Base-by-base conservation (phyloP, 176 grass and related monocot genomes). In the Musa troglodytarum region DNA sequence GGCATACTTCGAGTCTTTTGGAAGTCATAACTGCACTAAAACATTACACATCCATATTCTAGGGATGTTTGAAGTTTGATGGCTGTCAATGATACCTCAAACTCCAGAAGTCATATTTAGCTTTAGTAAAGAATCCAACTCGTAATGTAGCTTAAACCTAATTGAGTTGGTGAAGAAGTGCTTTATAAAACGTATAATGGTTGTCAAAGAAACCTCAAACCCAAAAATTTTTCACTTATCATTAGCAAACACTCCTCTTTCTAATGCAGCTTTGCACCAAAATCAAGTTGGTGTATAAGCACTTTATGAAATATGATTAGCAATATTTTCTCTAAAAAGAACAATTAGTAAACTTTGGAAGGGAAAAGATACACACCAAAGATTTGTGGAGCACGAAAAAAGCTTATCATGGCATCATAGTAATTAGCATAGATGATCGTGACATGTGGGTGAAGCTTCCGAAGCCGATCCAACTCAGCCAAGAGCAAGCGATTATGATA, bases 361-460 rank as follows among this genome's bases (percentile, higher is more conserved):
- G 71, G 25, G 19, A 54, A 56, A 28, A 26, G n/a, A 25, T 15
- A 17, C 72, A 7, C 3, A 74, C 72, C 72, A 56, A 74, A 74
- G 72, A 74, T 8, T 16, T 74, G 23, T 55, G 72, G 72, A 56
- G 53, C 23, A 1, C 15, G 52, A 21, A 74, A 74, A 11, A 74
- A 17, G 61, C 75, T 77, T 4, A 68, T 2, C 12, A 19, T 14
- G 22, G 83, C 74, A 21, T 26, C 74, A 54, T 74, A 85, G 68
- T 85, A 85, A 69, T 85, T 70, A 12, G 9, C 74, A 71, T 85
- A 85, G 56, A 81, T 34, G 9, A 85, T 12, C 9, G 68, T 66
- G 29, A 78, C 34, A 0, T 20, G 20, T 11, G 26, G 23, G 13
- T 76, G 34, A 23, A 10, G 5, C 14, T 10, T 34, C 0, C 2